Percentiles rank a stretch among this genome's conserved stretches.
These are phyloP conservation scores for Boletus insuetus DNA, from an alignment of 768 basidiomycete genomes.

Conservation along the genomic window DNA sequence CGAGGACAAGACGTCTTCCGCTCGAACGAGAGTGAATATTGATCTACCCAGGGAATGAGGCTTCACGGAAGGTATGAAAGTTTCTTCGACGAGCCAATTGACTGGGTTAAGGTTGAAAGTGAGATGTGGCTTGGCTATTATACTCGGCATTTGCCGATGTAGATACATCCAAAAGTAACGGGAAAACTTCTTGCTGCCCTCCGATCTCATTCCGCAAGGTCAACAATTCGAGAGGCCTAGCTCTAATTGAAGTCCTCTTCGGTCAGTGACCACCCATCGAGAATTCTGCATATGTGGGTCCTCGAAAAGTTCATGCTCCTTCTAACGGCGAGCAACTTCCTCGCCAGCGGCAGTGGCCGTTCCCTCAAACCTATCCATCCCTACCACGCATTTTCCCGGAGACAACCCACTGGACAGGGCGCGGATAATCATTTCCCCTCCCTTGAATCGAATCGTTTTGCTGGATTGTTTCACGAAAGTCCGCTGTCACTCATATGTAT, in stretches of 20 bases:
- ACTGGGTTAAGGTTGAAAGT: conserved; percentile 20
- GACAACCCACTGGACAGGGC: background rate
- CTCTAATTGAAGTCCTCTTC: too few species aligned
- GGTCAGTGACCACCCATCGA: too few species aligned
- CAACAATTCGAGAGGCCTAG: too few species aligned
- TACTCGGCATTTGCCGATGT: background rate
- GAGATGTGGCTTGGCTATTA: too few species aligned
- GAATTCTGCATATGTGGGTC: too few species aligned
- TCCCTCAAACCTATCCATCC: background rate
- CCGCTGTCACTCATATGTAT: background rate
- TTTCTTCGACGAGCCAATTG: conserved; percentile 27
- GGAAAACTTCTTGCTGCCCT: too few species aligned
- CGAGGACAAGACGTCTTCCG: background rate
- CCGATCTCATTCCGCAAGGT: too few species aligned
- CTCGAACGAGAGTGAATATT: conserved; percentile 10
- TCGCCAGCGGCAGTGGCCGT: background rate
- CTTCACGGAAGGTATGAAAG: conserved; percentile 14
- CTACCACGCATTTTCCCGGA: background rate
- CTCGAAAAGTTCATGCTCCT: too few species aligned
- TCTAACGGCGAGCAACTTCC: too few species aligned
- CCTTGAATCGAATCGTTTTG: background rate
- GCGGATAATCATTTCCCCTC: background rate
- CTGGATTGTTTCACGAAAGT: background rate
- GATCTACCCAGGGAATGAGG: conserved; percentile 37
- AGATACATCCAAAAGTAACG: background rate